Conservation (phyloP, 2,329 filamentous ascomycete genomes). For the Beauveria pseudobassiana region DNA sequence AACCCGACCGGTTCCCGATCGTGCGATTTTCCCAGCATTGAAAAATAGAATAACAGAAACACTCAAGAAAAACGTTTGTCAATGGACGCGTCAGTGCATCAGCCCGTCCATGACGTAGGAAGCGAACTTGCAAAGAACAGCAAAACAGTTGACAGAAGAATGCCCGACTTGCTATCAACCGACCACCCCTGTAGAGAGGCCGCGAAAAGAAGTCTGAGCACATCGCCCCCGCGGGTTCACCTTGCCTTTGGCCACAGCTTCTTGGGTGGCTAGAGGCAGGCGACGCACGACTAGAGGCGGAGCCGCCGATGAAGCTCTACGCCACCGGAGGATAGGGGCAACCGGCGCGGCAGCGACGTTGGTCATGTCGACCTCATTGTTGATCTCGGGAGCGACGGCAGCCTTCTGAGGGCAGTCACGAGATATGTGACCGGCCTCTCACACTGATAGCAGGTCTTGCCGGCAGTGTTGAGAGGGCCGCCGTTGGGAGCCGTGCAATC, state of each 20-base stretch:
- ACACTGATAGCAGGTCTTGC: conserved; percentile 98
- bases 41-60: conserved; percentile 16
- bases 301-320: conserved; percentile 17
- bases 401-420: conserved; percentile 81
- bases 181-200: not conserved
- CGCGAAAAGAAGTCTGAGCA: not conserved
- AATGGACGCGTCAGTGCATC: conserved; percentile 1
- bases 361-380: conserved; percentile 35
- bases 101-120: not conserved
- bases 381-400: conserved; percentile 41
- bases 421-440: conserved; percentile 91
- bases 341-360: conserved; percentile 37
- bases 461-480: conserved; percentile 87
- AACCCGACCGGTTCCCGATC: conserved; percentile 17
- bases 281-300: conserved; percentile 8
- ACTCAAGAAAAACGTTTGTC: conserved; percentile 21
- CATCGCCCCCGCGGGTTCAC: not conserved
- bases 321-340: conserved; percentile 36
- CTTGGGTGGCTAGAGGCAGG: not conserved
- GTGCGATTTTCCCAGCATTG: conserved; percentile 23
- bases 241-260: not conserved
- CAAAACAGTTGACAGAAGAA: conserved; percentile 10
- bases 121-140: conserved; percentile 1
- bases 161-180: not conserved
- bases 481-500: conserved; percentile 97